phyloP scores from a whole-genome alignment of 805 yeast genomes.

The Ogataea angusta region DNA sequence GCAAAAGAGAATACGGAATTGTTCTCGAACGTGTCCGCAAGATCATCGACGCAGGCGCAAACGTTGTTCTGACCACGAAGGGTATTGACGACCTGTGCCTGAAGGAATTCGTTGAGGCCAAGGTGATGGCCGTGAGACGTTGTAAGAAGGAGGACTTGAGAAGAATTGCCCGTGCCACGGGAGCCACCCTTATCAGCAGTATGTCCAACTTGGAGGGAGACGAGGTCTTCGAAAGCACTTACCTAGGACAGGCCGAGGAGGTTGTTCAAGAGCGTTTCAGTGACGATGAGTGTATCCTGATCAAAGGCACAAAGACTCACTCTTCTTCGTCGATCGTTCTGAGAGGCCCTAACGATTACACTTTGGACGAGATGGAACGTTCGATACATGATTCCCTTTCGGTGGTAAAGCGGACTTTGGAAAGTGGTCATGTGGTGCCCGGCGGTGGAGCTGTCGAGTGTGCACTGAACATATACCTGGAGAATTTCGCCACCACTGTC shows the following conservation, averaged over 20 bases:
- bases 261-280: conserved; percentile 88
- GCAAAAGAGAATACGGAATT: conserved; percentile 85
- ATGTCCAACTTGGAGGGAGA: conserved; percentile 96
- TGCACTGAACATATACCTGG: conserved; percentile 90
- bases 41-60: conserved; percentile 85
- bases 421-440: conserved; percentile 91
- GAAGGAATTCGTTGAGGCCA: conserved; percentile 86
- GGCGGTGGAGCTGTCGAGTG: conserved; percentile 99
- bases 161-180: conserved; percentile 97
- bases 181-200: conserved; percentile 84
- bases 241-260: conserved; percentile 85
- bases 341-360: conserved; percentile 94
- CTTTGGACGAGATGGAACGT: conserved; percentile 98
- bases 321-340: conserved; percentile 87
- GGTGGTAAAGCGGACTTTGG: conserved; percentile 94
- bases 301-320: conserved; percentile 87
- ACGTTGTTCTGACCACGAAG: conserved; percentile 87
- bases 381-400: conserved; percentile 91
- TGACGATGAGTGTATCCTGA: conserved; percentile 94
- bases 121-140: conserved; percentile 94
- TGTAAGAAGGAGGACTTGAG: conserved; percentile 95
- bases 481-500: conserved; percentile 95
- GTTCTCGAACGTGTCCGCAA: conserved; percentile 78
- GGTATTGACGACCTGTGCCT: conserved; percentile 92
- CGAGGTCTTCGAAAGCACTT: conserved; percentile 81